Base-by-base conservation (phyloP, 225 moss, liverwort and hornwort genomes). In the Asterella californica region DNA sequence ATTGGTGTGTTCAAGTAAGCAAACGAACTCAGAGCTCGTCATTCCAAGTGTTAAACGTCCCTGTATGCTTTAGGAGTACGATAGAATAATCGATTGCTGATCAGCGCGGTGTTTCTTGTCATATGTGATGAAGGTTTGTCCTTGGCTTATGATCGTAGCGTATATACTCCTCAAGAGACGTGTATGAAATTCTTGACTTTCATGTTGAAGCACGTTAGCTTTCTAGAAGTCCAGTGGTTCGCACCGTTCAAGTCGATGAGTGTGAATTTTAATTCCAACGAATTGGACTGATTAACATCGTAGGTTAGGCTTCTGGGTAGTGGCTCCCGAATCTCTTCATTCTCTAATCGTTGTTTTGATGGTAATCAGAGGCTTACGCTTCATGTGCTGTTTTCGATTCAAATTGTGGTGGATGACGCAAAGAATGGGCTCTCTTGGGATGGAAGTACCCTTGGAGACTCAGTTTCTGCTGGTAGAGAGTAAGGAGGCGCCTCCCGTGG, bases 341-440 rank as follows among this genome's bases (percentile, higher is more conserved):
- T 29, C 64, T 21, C 14, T 63, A 9, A 42, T 6, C 18, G 22
- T 83, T 47, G 61, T 12, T 57, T 72, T 17, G 53, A 37, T 54
- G 48, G 42, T 42, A 77, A 59, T 38, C 90, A 94, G 94, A 82
- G 84, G 80, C 36, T 61, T 89, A 9, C 91, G 95, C 24, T 99
- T 99, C 78, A 77, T 95, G 86, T 95, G 92, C 82, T 99, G 99
- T 82, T 99, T 99, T 80, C 91, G 99, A 15, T 99, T 99, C 90
- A 95, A 95, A 83, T 84, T 99, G 34, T 99, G 99, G 99, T 99
- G 99, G 99, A 99, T 99, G 99, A 99, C 95, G 55, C 97, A 99
- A 78, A 89, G 93, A 68, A 99, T 99, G 95, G 99, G 99, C 36
- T 85, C 83, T 0, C 37, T 24, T 33, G 99, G 99, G 21, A 77